A percentile compares a stretch with the other conserved stretches of the same genome.
These are phyloP conservation scores for Diaporthe eres DNA, from an alignment of 2,329 filamentous ascomycete species.

Conservation along the genomic window DNA sequence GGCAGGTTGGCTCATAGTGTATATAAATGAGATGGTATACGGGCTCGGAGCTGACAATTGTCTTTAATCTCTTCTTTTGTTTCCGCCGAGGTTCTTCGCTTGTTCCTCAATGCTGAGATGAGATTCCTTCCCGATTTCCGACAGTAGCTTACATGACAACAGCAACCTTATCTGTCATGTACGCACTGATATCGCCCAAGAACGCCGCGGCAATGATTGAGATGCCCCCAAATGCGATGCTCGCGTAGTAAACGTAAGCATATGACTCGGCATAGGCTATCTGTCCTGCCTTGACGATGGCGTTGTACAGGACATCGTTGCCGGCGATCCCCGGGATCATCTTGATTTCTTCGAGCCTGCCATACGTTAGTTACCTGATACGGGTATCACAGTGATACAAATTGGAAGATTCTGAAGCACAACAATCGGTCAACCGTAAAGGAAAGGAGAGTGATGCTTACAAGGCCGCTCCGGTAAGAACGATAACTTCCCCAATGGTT, in stretches of 20 bases:
- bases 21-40: not conserved
- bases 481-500: constrained; percentile 64
- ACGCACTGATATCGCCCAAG: constrained; percentile 70
- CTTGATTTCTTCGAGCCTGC: constrained; percentile 58
- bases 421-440: too few species aligned
- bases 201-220: constrained; percentile 71
- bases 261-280: constrained; percentile 71
- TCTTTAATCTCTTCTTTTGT: not conserved
- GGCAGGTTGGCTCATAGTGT: not conserved
- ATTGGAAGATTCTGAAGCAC: too few species aligned
- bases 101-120: not conserved
- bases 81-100: not conserved
- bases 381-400: too few species aligned
- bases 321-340: constrained; percentile 66
- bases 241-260: constrained; percentile 72
- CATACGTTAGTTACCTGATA: too few species aligned
- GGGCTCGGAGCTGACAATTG: too few species aligned
- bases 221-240: constrained; percentile 72
- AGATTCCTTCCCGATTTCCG: too few species aligned
- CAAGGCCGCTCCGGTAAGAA: constrained; percentile 66
- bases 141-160: constrained; percentile 56
- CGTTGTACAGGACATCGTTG: constrained; percentile 63
- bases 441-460: too few species aligned
- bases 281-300: constrained; percentile 68
- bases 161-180: constrained; percentile 71